Conservation (phyloP, 2,329 filamentous ascomycete species). For the Thelonectria discophora region DNA sequence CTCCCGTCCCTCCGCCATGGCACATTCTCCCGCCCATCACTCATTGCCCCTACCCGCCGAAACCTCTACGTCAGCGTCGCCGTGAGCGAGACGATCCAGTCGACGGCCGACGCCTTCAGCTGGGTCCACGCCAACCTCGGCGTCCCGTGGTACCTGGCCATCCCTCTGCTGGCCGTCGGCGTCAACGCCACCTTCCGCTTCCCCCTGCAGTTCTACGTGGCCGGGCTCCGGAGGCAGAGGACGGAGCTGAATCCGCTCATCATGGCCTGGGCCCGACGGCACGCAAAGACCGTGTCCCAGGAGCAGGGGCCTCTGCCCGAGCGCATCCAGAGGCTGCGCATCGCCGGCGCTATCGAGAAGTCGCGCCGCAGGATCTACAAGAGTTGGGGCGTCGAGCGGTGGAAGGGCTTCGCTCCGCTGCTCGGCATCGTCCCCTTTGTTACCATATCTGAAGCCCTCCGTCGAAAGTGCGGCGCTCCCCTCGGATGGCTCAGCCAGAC, state of each 20-base stretch:
- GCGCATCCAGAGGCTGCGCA: slow-evolving; percentile 37
- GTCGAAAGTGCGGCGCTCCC: slow-evolving; percentile 54
- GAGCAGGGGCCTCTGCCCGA: slow-evolving; percentile 26
- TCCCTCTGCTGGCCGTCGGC: slow-evolving; percentile 60
- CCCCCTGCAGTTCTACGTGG: slow-evolving; percentile 56
- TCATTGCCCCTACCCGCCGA: slow-evolving; percentile 33
- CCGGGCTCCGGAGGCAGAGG: slow-evolving; percentile 44
- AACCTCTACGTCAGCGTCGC: slow-evolving; percentile 47
- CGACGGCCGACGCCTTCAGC: slow-evolving; percentile 55
- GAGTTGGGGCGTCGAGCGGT: slow-evolving; percentile 55
- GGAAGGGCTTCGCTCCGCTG: slow-evolving; percentile 54
- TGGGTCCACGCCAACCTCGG: slow-evolving; percentile 53
- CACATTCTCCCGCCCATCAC: slow-evolving; percentile 7
- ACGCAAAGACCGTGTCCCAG: slow-evolving; percentile 24
- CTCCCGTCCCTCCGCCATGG: slow-evolving; percentile 6
- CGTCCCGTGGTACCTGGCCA: slow-evolving; percentile 63
- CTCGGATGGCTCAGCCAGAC: slow-evolving; percentile 44
- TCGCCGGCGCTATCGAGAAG: slow-evolving; percentile 39
- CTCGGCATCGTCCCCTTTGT: slow-evolving; percentile 60
- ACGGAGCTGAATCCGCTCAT: slow-evolving; percentile 44
- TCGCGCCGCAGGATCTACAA: slow-evolving; percentile 48
- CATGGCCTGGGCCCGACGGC: slow-evolving; percentile 45
- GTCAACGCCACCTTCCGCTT: slow-evolving; percentile 57
- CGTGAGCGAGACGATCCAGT: slow-evolving; percentile 48
- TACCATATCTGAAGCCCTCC: slow-evolving; percentile 58